Percentiles rank a stretch among this genome's conserved stretches.
Evolutionary conservation across 768 basidiomycete species (phyloP).

Genomic region (Xerocomellus intermedius): DNA sequence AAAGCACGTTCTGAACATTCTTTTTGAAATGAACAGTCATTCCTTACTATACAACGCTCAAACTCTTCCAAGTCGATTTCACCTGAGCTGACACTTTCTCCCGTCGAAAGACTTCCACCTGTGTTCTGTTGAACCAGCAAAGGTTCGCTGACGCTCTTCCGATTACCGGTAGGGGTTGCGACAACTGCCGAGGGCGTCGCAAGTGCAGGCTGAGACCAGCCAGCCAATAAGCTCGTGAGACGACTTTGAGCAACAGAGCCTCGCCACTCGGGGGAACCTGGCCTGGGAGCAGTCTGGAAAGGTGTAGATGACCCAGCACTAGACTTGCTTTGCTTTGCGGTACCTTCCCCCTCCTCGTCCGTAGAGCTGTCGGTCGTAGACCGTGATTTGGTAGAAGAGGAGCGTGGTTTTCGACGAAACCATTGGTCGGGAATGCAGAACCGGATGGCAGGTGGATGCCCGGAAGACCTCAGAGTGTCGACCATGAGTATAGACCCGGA

Average conservation of each 20-base stretch:
- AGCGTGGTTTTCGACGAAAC: conserved; percentile 68
- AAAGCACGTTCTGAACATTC: conserved; percentile 6
- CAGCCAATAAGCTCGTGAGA: conserved; percentile 64
- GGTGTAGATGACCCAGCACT: conserved; percentile 26
- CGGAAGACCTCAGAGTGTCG: conserved; percentile 15
- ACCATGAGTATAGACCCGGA: conserved; percentile 11
- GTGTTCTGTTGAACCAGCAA: conserved; percentile 50
- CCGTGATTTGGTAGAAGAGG: conserved; percentile 45
- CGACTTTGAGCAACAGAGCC: conserved; percentile 56
- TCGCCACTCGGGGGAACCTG: conserved; percentile 47
- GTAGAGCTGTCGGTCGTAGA: conserved; percentile 48
- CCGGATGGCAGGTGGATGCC: conserved; percentile 37
- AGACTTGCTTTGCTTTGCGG: conserved; percentile 51
- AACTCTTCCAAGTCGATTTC: conserved; percentile 50
- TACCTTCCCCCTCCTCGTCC: conserved; percentile 53
- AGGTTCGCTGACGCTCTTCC: conserved; percentile 74
- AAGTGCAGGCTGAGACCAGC: conserved; percentile 56
- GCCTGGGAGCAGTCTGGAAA: conserved; percentile 15
- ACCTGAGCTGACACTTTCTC: conserved; percentile 26
- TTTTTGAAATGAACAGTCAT: background rate
- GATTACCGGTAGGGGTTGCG: conserved; percentile 35
- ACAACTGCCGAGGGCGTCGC: conserved; percentile 32
- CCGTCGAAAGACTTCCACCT: conserved; percentile 29
- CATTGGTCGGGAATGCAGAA: conserved; percentile 78
- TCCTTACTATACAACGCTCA: conserved; percentile 66